Evolutionary conservation across 495 filamentous ascomycete genomes (phyloP), one percentile per base, ranked within the genome.

Genomic region (Baudoinia panamericana): DNA sequence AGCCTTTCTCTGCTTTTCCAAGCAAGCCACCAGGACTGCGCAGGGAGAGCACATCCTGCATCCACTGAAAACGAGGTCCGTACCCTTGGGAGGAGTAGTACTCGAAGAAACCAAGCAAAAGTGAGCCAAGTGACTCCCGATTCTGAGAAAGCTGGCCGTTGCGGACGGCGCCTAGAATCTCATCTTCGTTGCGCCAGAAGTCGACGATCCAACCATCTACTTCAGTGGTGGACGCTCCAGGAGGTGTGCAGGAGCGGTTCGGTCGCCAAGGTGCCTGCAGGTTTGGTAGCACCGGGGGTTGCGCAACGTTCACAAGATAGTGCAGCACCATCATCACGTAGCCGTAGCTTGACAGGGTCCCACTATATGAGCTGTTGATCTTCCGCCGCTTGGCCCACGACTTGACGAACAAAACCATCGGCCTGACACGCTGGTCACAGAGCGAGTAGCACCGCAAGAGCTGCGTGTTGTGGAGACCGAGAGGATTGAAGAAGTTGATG

Each of bases 281-380:
- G 54, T 92, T 92, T 0, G 76, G 80, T 30, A 77, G 68, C n/a
- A 92, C 75, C 26, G 82, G 80, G 3, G 84, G 84, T 24, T 70
- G 59, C 11, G 72, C 80, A 38, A 90, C 54, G 50, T 92, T 88
- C 45, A 84, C 67, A 22, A 92, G 75, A 49, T 85, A 90, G 55
- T 92, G 84, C n/a, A 92, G 62, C n/a, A 83, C 76, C 81, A 92
- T 87, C 5, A 92, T 64, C n/a, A 84, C 81, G 58, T 85, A 92
- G 32, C 84, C 84, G 55, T 92, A 92, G 39, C 78, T 83, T 51
- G 78, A 82, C 24, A 92, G 66, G 0, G 82, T 87, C 36, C 84
- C 84, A 28, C 73, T 71, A 54, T 84, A 90, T n/a, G 80, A 71
- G 38, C 68, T 72, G 59, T 90, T 90, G 59, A 92, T 88, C 41